Percentiles rank a stretch among this genome's conserved stretches.
Evolutionary conservation across 371 early-diverging fungal genomes (phyloP).

Genomic region (Mortierella sp.): DNA sequence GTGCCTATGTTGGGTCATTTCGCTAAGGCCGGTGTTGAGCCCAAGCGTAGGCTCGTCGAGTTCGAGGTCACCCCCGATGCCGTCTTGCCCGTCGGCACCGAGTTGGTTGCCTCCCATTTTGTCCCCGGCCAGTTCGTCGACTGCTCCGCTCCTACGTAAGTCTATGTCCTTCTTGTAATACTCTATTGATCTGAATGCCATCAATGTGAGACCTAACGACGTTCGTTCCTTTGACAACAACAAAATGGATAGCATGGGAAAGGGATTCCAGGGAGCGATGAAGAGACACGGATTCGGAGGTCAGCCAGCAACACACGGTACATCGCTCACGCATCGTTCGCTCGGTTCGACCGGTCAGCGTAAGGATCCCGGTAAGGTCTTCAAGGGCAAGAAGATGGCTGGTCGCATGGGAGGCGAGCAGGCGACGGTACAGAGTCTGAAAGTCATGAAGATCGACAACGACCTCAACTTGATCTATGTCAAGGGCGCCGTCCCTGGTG

Average conservation of each 20-base stretch:
- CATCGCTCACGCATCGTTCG: constrained; percentile 91
- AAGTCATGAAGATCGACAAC: constrained; percentile 92
- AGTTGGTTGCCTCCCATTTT: constrained; percentile 89
- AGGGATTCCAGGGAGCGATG: constrained; percentile 98
- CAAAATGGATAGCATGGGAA: constrained; percentile 78
- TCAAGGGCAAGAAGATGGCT: constrained; percentile 98
- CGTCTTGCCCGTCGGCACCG: constrained; percentile 84
- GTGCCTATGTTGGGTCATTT: constrained; percentile 86
- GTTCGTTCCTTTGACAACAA: not conserved
- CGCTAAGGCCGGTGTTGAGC: constrained; percentile 75
- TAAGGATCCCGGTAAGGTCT: constrained; percentile 91
- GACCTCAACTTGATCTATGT: constrained; percentile 86
- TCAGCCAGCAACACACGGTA: constrained; percentile 95
- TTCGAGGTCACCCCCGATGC: constrained; percentile 92
- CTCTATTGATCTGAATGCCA: no score
- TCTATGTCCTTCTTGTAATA: not conserved
- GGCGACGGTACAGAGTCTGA: constrained; percentile 85
- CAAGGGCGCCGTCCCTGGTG: constrained; percentile 94
- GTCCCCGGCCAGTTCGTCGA: constrained; percentile 96
- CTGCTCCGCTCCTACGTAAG: constrained; percentile 85
- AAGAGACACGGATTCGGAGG: constrained; percentile 97
- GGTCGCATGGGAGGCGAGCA: constrained; percentile 94
- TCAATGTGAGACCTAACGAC: no score
- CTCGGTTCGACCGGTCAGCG: constrained; percentile 97
- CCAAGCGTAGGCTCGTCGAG: constrained; percentile 85